Evolutionary conservation across 177 flowering plant species (phyloP).

Genomic region (Vitis hybrid): DNA sequence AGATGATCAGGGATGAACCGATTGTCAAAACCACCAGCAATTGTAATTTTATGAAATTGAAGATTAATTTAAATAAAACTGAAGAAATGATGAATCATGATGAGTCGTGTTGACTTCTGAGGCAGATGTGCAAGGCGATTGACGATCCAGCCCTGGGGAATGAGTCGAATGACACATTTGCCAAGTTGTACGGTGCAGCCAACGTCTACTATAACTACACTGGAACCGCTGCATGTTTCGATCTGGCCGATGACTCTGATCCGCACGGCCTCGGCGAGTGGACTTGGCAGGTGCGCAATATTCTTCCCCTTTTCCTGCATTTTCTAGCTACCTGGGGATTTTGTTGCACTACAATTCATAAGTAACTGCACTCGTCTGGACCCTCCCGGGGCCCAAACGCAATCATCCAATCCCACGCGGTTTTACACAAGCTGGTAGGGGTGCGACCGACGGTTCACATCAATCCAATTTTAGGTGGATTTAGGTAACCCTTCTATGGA

Average conservation of each 20-base stretch:
- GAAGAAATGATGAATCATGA: background rate
- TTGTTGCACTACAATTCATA: no score
- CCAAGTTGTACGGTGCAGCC: constrained; percentile 67
- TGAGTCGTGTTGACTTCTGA: background rate
- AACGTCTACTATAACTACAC: constrained; percentile 70
- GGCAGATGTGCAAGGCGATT: constrained; percentile 88
- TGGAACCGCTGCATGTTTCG: constrained; percentile 62
- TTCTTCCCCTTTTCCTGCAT: background rate
- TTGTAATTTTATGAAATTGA: no score
- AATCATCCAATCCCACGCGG: no score
- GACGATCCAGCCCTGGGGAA: constrained; percentile 58
- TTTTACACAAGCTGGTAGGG: no score
- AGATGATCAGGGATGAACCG: no score
- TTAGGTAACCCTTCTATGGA: no score
- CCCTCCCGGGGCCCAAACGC: no score
- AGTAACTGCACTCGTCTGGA: no score
- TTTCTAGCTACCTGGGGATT: background rate
- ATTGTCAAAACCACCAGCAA: no score
- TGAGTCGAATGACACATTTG: constrained; percentile 68
- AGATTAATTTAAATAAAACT: no score
- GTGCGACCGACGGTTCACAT: background rate
- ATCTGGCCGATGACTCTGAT: constrained; percentile 55
- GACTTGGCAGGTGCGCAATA: constrained; percentile 70
- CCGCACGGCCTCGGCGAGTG: constrained; percentile 67
- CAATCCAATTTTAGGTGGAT: background rate